These are phyloP conservation scores for Flaveria sonorensis DNA, from an alignment of 129 eudicot genomes.

Conservation along the genomic window DNA sequence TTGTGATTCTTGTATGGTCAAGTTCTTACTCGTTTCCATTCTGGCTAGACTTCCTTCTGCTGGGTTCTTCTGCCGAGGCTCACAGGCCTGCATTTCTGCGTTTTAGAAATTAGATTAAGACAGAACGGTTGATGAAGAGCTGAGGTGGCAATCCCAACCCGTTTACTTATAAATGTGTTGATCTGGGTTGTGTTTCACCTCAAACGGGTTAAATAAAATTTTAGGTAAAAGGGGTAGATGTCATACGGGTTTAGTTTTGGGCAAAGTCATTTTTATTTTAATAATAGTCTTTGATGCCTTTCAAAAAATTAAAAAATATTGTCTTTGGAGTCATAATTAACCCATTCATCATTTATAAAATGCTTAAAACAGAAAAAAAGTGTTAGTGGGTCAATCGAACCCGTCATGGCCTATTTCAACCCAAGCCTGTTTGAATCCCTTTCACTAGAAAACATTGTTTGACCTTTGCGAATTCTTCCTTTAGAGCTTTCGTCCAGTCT, in stretches of 20 bases:
- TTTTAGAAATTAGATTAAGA: slow-evolving; percentile 39
- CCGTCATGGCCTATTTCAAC: too few species aligned
- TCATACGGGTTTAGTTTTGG: not conserved
- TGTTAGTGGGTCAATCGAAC: slow-evolving; percentile 14
- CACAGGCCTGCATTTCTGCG: slow-evolving; percentile 62
- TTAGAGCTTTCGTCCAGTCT: slow-evolving; percentile 91
- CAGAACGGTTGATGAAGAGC: slow-evolving; percentile 29
- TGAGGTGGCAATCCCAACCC: not conserved
- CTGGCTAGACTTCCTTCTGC: slow-evolving; percentile 42
- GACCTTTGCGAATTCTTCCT: slow-evolving; percentile 73
- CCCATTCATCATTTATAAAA: not conserved
- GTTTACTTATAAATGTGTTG: not conserved
- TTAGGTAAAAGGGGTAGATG: not conserved
- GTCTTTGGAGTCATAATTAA: not conserved
- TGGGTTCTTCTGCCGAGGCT: slow-evolving; percentile 41
- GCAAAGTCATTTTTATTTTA: not conserved
- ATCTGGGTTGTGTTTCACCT: not conserved
- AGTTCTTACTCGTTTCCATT: slow-evolving; percentile 25
- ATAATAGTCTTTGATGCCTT: not conserved
- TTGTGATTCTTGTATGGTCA: slow-evolving; percentile 34
- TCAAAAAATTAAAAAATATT: too few species aligned
- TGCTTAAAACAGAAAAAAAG: not conserved
- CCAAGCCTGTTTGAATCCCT: not conserved
- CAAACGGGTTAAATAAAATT: not conserved
- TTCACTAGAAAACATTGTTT: slow-evolving; percentile 24